A percentile compares a stretch with the other conserved stretches of the same genome.
These are phyloP conservation scores for Lojkania enalia DNA, from an alignment of 2,329 filamentous ascomycete genomes.

Conservation along the genomic window DNA sequence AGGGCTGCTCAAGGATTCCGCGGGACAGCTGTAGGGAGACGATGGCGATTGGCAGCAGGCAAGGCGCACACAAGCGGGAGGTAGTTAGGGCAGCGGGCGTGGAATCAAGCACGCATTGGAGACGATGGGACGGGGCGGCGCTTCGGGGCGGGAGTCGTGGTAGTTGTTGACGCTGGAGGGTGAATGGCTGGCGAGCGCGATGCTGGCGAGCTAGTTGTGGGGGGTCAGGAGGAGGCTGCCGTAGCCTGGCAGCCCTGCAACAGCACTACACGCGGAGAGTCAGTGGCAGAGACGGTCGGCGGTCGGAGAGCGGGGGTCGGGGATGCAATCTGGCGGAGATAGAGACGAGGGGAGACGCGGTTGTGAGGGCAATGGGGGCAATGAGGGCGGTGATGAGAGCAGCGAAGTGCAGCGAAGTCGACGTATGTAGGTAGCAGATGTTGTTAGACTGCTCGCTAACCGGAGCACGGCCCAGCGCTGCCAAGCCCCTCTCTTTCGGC, in stretches of 20 bases:
- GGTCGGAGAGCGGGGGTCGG: slow-evolving; percentile 11
- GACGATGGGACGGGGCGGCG: slow-evolving; percentile 6
- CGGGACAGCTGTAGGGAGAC: slow-evolving; percentile 16
- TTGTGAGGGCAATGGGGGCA: slow-evolving; percentile 32
- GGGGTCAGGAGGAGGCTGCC: slow-evolving; percentile 18
- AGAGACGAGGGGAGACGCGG: slow-evolving; percentile 12
- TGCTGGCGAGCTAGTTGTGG: slow-evolving; percentile 27
- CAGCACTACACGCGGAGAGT: too few species aligned
- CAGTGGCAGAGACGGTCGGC: too few species aligned
- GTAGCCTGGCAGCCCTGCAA: slow-evolving; percentile 19
- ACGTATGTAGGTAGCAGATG: too few species aligned
- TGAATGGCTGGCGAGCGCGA: slow-evolving; percentile 25
- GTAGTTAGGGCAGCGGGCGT: slow-evolving; percentile 14
- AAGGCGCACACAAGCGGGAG: slow-evolving; percentile 22
- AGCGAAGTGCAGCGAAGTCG: slow-evolving; percentile 11
- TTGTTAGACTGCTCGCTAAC: background rate
- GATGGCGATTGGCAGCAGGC: slow-evolving; percentile 32
- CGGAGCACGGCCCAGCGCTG: background rate
- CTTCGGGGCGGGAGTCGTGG: slow-evolving; percentile 26
- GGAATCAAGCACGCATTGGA: slow-evolving; percentile 38
- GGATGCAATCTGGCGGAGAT: background rate
- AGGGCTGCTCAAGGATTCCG: background rate
- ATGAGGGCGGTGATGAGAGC: slow-evolving; percentile 21
- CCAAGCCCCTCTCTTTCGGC: background rate
- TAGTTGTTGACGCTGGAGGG: slow-evolving; percentile 26